Conservation (phyloP, 768 basidiomycete species). For the Mycena galopus region DNA sequence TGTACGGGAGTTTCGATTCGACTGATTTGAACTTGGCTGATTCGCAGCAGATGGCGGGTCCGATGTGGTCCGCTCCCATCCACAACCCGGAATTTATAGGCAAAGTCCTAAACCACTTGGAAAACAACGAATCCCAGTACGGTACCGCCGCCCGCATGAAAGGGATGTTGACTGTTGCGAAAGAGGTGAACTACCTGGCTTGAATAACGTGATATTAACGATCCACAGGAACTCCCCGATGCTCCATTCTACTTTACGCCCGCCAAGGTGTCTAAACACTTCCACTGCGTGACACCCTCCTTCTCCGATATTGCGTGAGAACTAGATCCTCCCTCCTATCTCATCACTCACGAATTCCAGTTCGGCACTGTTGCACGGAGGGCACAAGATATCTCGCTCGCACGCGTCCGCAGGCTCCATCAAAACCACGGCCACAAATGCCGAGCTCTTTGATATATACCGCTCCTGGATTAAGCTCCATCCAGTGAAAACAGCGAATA, state of each 20-base stretch:
- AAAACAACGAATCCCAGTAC: constrained; percentile 72
- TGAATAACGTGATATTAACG: not conserved
- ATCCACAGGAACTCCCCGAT: constrained; percentile 71
- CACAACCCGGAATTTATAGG: constrained; percentile 82
- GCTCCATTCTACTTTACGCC: constrained; percentile 92
- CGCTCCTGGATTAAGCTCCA: constrained; percentile 87
- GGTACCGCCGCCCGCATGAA: constrained; percentile 89
- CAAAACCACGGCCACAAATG: constrained; percentile 86
- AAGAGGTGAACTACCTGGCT: constrained; percentile 70
- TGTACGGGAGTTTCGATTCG: constrained; percentile 56
- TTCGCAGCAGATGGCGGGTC: constrained; percentile 82
- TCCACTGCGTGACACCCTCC: constrained; percentile 85
- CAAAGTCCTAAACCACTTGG: constrained; percentile 82
- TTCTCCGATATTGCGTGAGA: constrained; percentile 82
- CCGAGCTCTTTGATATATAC: constrained; percentile 84
- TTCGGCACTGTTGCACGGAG: constrained; percentile 90
- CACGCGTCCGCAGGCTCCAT: constrained; percentile 92
- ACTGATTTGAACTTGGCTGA: not conserved
- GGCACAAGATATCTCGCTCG: constrained; percentile 88
- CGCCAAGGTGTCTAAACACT: constrained; percentile 79
- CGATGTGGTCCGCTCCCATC: constrained; percentile 95
- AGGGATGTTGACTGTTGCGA: constrained; percentile 94
- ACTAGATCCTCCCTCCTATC: not conserved
- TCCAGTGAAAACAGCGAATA: constrained; percentile 88
- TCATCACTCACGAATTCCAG: constrained; percentile 52